Conservation (phyloP, 2,329 filamentous ascomycete genomes). For the Colletotrichum scovillei region DNA sequence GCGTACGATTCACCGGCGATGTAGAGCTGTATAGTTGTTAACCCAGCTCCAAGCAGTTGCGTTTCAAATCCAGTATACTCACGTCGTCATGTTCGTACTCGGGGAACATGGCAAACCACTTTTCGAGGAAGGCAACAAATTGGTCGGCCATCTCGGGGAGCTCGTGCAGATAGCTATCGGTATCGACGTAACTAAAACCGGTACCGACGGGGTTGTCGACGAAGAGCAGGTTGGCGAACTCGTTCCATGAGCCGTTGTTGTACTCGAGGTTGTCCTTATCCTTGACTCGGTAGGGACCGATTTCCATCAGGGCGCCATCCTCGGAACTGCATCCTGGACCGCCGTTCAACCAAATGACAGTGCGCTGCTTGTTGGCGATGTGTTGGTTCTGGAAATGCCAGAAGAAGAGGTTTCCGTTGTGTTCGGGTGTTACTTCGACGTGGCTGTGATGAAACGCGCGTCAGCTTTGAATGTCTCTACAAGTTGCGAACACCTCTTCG, state of each 20-base stretch:
- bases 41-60: neutral
- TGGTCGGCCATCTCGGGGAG: conserved; percentile 90
- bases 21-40: conserved; percentile 74
- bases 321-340: conserved; percentile 97
- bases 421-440: conserved; percentile 86
- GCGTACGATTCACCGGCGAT: conserved; percentile 97
- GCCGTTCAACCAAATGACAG: conserved; percentile 96
- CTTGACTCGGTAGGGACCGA: conserved; percentile 90
- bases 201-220: conserved; percentile 98
- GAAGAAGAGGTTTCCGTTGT: conserved; percentile 96
- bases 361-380: conserved; percentile 90
- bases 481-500: neutral
- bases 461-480: conserved; percentile 37
- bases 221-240: conserved; percentile 96
- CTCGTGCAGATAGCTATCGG: conserved; percentile 86
- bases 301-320: conserved; percentile 95
- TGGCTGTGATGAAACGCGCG: conserved; percentile 68
- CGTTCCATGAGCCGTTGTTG: conserved; percentile 98
- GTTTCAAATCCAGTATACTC: conserved; percentile 50
- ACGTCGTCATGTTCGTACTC: conserved; percentile 94
- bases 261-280: conserved; percentile 77
- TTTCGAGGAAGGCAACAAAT: conserved; percentile 89
- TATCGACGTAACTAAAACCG: conserved; percentile 95
- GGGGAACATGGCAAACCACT: conserved; percentile 91
- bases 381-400: conserved; percentile 98